Base-by-base conservation (phyloP, 148 eudicot species). In the Cornus suecica region DNA sequence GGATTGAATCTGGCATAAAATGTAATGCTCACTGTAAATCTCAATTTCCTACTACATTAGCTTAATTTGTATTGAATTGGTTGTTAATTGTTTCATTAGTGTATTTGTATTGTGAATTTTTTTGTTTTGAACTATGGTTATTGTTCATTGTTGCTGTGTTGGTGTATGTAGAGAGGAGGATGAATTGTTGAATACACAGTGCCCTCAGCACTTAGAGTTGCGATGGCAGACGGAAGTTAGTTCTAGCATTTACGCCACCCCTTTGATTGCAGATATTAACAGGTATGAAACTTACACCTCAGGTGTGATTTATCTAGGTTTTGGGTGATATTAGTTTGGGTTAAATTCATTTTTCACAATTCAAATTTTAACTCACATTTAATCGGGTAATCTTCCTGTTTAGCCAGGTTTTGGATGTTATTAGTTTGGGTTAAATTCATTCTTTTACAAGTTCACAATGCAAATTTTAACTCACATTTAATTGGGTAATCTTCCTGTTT, bases 171-270 rank as follows among this genome's bases (percentile, higher is more conserved):
- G 99, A 77, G 98, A 96, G 52, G 99, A 93, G 80, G 89, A 89
- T 77, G 98, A 86, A 48, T 76, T 93, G 81, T 77, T 93, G 87
- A 93, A 96, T 76, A 85, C 97, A 32, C 99, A 91, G 71, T 96
- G 98, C 77, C 97, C 99, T 34, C 97, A 79, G 84, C 84, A 90
- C 82, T 87, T 96, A 85, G 99, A 96, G 79, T 76, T 96, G 66
- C 87, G 99, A 73, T 93, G 99, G 99, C 97, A 96, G 76, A 83
- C 94, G 16, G 99, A 96, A 96, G 99, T 96, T 34, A 93, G 97
- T 83, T 96, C 99, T 66, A 96, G 99, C 84, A 83, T 96, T 70
- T 96, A 91, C 73, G 98, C 99, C 14, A 77, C 97, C 22, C 99
- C 99, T 4, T 86, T 96, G 74, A 86, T 96, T 73, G 99, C 99